Conservation (phyloP, 305 asterid species). For the Fraxinus latifolia region DNA sequence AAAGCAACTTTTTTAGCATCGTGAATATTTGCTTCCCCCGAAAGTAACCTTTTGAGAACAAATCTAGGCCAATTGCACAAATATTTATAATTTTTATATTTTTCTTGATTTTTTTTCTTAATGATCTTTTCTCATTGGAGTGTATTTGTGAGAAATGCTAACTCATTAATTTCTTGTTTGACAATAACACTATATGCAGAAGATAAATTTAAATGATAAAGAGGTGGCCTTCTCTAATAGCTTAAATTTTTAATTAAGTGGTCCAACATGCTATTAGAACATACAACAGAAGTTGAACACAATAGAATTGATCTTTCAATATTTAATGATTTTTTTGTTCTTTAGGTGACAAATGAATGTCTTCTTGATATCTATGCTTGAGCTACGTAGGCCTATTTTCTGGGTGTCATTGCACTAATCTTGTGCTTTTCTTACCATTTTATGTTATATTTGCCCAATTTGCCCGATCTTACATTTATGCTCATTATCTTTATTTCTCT, state of each 20-base stretch:
- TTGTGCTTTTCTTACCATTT: not conserved
- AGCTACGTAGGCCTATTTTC: not conserved
- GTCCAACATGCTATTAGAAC: not conserved
- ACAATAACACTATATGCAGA: not conserved
- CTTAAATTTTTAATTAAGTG: not conserved
- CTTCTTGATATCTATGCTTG: not conserved
- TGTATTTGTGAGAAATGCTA: not conserved
- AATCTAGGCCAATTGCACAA: not conserved
- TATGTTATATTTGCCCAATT: not conserved
- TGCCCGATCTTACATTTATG: slow-evolving; percentile 17
- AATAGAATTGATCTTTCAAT: not conserved
- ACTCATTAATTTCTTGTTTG: not conserved
- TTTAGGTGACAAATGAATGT: not conserved
- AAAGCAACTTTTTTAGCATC: not conserved
- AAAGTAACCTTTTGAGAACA: not conserved
- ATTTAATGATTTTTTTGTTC: not conserved
- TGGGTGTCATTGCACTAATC: not conserved
- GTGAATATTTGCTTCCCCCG: not conserved
- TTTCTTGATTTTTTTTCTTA: not conserved
- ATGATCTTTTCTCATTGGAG: not conserved
- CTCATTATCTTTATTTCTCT: slow-evolving; percentile 25
- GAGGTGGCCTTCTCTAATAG: not conserved
- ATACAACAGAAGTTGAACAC: not conserved
- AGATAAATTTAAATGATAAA: not conserved
- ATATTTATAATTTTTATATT: not conserved